These are phyloP conservation scores for Cymbopogon citratus DNA, from an alignment of 176 grass and related monocot genomes.

Conservation along the genomic window DNA sequence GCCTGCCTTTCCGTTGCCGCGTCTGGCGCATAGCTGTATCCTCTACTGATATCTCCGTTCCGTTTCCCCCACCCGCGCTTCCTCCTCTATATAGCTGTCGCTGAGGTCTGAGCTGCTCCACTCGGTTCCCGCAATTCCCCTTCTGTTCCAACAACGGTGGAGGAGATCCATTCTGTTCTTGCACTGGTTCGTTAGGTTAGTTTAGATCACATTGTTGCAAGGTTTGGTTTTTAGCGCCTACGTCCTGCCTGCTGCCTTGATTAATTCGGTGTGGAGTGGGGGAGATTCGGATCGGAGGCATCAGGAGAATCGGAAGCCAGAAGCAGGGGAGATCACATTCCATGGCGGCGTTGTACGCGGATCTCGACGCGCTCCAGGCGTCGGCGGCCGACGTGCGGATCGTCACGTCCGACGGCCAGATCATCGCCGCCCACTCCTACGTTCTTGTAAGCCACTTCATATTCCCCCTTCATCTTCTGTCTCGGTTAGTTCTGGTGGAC, in stretches of 20 bases:
- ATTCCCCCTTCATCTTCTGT: too few relatives aligned
- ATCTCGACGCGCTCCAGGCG: conserved; percentile 28
- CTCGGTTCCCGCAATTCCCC: neutral
- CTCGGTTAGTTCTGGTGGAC: neutral
- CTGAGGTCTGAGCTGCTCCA: neutral
- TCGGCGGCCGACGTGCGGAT: conserved; percentile 53
- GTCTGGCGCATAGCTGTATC: neutral
- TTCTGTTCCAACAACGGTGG: neutral
- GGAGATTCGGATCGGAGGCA: neutral
- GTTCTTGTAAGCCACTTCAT: conserved; percentile 50
- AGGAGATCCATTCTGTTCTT: neutral
- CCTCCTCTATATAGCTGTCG: conserved; percentile 16
- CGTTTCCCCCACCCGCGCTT: neutral
- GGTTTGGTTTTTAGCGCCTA: neutral
- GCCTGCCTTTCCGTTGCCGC: neutral
- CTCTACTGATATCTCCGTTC: neutral
- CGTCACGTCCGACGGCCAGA: conserved; percentile 71
- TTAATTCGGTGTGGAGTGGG: neutral
- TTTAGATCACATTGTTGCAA: neutral
- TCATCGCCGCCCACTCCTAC: conserved; percentile 64
- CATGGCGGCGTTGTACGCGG: conserved; percentile 16
- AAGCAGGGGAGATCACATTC: neutral
- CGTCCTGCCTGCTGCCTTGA: neutral
- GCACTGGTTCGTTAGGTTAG: neutral
- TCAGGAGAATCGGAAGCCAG: too few relatives aligned